Evolutionary conservation across 371 early-diverging fungal species (phyloP).

Genomic region (Syncephalastrum racemosum): DNA sequence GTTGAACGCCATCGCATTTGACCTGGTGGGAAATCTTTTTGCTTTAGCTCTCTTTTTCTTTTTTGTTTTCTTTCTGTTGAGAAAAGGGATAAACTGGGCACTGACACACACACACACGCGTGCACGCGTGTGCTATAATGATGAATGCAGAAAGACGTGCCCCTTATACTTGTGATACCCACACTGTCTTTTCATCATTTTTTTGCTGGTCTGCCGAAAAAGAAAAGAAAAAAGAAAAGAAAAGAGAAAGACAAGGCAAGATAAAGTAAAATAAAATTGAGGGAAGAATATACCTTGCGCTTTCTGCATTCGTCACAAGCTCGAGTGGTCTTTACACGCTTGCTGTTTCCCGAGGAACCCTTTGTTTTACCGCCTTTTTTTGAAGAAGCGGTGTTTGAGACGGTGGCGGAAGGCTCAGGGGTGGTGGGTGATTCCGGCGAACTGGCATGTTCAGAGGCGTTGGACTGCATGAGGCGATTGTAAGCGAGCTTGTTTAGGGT

Average conservation of each 20-base stretch:
- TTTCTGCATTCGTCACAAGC: constrained; percentile 55
- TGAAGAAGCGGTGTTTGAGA: constrained; percentile 1
- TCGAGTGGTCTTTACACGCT: constrained; percentile 42
- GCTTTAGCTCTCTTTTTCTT: constrained; percentile 2
- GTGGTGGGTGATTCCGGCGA: constrained; percentile 12
- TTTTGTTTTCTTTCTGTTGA: constrained; percentile 1
- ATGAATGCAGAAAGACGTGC: neutral
- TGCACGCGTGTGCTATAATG: too few species aligned
- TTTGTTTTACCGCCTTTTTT: neutral
- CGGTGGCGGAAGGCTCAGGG: constrained; percentile 7
- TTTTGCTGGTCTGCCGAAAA: constrained; percentile 1
- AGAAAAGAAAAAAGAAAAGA: too few species aligned
- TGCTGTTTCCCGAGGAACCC: constrained; percentile 8
- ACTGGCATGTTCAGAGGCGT: constrained; percentile 9
- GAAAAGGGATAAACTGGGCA: too few species aligned
- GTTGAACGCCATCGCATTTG: constrained; percentile 53
- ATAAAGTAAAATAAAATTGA: too few species aligned
- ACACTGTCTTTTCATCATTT: constrained; percentile 2
- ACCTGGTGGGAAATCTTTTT: constrained; percentile 23
- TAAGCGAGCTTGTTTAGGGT: too few species aligned
- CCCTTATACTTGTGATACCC: constrained; percentile 5
- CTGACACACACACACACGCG: too few species aligned
- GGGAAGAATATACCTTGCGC: constrained; percentile 44
- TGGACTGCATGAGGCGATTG: constrained; percentile 2
- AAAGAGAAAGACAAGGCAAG: constrained; percentile 1